Base-by-base conservation (phyloP, 495 filamentous ascomycete species). In the Hypoxylon crocopeplum region DNA sequence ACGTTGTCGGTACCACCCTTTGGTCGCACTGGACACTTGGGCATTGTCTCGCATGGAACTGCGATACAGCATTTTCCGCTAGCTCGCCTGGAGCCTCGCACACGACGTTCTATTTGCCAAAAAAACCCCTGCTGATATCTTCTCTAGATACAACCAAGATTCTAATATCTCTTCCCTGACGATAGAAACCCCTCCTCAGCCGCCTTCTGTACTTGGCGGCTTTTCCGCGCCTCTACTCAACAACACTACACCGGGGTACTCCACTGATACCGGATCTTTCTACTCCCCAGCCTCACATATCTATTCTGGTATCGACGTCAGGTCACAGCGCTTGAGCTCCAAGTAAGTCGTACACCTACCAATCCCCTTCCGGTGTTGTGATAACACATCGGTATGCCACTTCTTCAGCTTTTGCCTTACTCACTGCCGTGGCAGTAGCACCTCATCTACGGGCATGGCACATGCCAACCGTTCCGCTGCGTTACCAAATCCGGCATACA, bases 371-470 rank as follows among this genome's bases (percentile, higher is more conserved):
- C 22, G 16, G 46, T 50, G 39, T 27, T 60, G 49, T 47, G 41
- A 53, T 54, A 59, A 20, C 38, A 27, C 52, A 27, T 55, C 20
- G 32, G 48, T 33, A 40, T 25, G 34, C 54, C 57, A 40, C 48
- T 34, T n/a, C 3, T 47, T 16, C 34, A 36, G 40, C 59, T 58
- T 52, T 55, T 60, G 47, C 64, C 52, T 41, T 68, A 68, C 77
- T 80, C 68, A 79, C 74, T 67, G 56, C 59, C 61, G 59, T 67
- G 71, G 59, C 65, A 77, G 71, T 75, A 81, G 67, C 64, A 77
- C 71, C 39, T 67, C 76, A 51, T 72, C 78, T 57, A 70, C 79
- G 75, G 77, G 77, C 63, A 81, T 83, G 78, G 78, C 80, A 76
- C 79, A 81, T 72, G 74, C 76, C 72, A 75, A 74, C 66, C 79